Evolutionary conservation across 495 filamentous ascomycete species (phyloP), one percentile per base, ranked within the genome.

Genomic region (Penicillium parvum): DNA sequence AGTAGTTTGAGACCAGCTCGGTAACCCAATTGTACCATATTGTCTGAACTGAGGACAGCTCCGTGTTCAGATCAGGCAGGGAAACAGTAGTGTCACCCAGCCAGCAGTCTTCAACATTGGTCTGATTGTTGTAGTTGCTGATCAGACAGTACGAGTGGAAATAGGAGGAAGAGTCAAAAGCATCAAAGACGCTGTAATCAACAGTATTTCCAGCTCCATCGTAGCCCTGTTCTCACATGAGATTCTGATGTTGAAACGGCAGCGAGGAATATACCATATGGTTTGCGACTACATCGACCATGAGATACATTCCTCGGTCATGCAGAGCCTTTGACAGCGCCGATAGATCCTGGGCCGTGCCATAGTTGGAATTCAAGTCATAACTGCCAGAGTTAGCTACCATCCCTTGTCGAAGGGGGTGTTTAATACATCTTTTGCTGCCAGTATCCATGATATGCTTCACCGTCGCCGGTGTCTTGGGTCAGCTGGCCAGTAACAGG

Each of bases 201-300:
- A 86, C 77, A 29, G 59, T 68, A 12, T 59, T 54, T 0, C 72
- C 65, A n/a, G 71, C 61, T 3, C 83, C 81, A 34, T 67, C 60
- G 48, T 80, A 79, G 7, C 81, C 86, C 68, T 69, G 17, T 17
- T 1, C 2, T 32, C 68, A 12, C 57, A 52, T 22, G 73, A 71
- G 33, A 75, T 69, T 1, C 43, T 37, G 9, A 3, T 68, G 72
- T 14, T 66, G 53, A 5, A 63, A 61, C 4, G 68, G 54, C 7
- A 84, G 50, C 17, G 30, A 17, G 12, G 20, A n/a, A 34, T 52
- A 43, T 47, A 77, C 74, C 73, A 89, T 80, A 52, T 92, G 84
- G 57, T 92, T 92, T 7, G 82, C 76, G 4, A 89, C 85, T 0
- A 89, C 72, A 44, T 90, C 86, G n/a, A 88, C 79, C 86, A 90